Base-by-base conservation (phyloP, 345 rosid genomes). In the Hibiscus syriacus region DNA sequence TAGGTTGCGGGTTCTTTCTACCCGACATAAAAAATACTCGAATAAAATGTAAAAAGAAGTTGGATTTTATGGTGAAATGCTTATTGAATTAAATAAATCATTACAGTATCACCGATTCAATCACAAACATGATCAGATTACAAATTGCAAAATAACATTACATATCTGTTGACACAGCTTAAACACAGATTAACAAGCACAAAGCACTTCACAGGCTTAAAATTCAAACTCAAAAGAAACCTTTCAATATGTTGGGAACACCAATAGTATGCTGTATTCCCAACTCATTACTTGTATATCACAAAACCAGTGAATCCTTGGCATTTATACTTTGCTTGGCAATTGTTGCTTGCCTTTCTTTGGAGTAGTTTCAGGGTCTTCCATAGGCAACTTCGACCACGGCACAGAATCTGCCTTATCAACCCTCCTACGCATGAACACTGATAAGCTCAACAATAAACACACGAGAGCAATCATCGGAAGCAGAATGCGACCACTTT, bases 321-420 rank as follows among this genome's bases (percentile, higher is more conserved):
- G 22, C 4, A 49, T 62, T 87, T 81, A 83, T 14, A 66, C 20
- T 76, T 77, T 76, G 52, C 49, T 78, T 3, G 84, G 55, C 16
- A 66, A 53, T 48, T 70, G 78, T 17, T 48, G 79, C 53, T 41
- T 76, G 29, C 69, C 75, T 12, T 63, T 70, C 70, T 83, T 84
- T 49, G 32, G 53, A 54, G 73, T 27, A 62, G 71, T 71, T 77
- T 84, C 87, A 1, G 69, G 38, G 19, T 39, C 63, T 65, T 73
- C 87, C 17, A 72, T 50, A 11, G 92, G 85, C 80, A 93, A 76
- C 73, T 76, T 89, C 6, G 83, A 71, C 97, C 99, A 90, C 10
- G 72, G 76, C 57, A 70, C 64, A 6, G 83, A 36, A 38, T 76
- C 69, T 54, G 8, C 11, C 43, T 69, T 76, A 49, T 65, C 55